Conservation (phyloP, 176 grass and related monocot genomes). For the Avena insularis region DNA sequence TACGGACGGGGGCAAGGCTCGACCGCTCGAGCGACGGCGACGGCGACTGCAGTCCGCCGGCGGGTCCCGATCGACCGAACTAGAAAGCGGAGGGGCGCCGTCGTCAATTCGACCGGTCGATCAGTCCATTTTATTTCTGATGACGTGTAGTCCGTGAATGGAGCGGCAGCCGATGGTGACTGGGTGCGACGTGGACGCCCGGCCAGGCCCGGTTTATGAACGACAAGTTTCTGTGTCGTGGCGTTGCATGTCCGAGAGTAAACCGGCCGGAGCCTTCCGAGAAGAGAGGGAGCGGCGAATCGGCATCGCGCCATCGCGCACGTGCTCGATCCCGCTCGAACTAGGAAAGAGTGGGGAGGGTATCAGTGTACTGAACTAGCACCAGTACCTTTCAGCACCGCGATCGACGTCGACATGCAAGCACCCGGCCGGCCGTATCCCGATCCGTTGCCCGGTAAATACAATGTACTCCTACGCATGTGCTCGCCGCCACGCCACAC, state of each 20-base stretch:
- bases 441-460: no score
- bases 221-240: no score
- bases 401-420: slow-evolving; percentile 29
- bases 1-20: neutral
- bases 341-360: neutral
- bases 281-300: slow-evolving; percentile 27
- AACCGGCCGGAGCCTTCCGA: slow-evolving; percentile 41
- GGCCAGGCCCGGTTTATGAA: no score
- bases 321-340: neutral
- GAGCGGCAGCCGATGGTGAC: neutral
- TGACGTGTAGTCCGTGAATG: neutral
- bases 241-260: no score
- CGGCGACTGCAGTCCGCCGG: neutral
- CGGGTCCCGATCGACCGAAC: neutral
- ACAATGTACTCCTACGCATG: neutral
- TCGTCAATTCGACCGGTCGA: neutral
- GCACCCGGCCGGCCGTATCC: neutral
- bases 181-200: neutral
- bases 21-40: no score
- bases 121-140: neutral
- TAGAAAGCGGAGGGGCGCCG: neutral
- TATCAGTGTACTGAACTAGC: neutral
- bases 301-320: neutral
- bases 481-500: slow-evolving; percentile 17
- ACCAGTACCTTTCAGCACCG: no score